Conservation (phyloP, 2,329 filamentous ascomycete genomes). For the Teratosphaeria nubilosa region DNA sequence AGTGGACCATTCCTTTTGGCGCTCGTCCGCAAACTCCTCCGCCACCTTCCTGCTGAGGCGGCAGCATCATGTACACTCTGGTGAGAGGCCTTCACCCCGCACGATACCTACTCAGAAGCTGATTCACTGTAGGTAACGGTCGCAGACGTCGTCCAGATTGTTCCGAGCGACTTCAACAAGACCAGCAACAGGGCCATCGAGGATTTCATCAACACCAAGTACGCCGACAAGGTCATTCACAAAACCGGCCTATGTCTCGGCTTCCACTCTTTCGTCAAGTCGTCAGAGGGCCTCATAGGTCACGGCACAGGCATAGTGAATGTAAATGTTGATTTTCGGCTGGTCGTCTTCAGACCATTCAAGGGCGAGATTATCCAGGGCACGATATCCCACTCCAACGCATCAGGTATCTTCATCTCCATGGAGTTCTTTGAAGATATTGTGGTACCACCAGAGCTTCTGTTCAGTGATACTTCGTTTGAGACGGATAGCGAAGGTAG, state of each 20-base stretch:
- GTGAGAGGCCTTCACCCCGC: conserved; percentile 6
- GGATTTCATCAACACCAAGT: conserved; percentile 95
- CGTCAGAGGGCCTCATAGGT: conserved; percentile 87
- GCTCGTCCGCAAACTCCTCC: background rate
- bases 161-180: conserved; percentile 78
- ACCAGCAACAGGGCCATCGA: conserved; percentile 75
- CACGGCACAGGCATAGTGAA: conserved; percentile 88
- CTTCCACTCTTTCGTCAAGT: conserved; percentile 71
- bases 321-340: conserved; percentile 88
- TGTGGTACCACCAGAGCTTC: conserved; percentile 59
- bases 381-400: conserved; percentile 71
- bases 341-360: conserved; percentile 91
- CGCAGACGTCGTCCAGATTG: conserved; percentile 87
- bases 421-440: conserved; percentile 95
- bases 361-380: conserved; percentile 86
- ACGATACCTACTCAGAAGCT: background rate
- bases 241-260: conserved; percentile 90
- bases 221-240: conserved; percentile 90
- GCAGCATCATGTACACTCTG: conserved; percentile 15
- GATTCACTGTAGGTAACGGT: conserved; percentile 64
- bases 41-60: background rate
- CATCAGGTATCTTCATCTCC: conserved; percentile 49
- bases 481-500: conserved; percentile 19
- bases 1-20: background rate
- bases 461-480: conserved; percentile 55